Evolutionary conservation across 2,329 filamentous ascomycete genomes (phyloP).

Genomic region (Alternaria brassicicola): DNA sequence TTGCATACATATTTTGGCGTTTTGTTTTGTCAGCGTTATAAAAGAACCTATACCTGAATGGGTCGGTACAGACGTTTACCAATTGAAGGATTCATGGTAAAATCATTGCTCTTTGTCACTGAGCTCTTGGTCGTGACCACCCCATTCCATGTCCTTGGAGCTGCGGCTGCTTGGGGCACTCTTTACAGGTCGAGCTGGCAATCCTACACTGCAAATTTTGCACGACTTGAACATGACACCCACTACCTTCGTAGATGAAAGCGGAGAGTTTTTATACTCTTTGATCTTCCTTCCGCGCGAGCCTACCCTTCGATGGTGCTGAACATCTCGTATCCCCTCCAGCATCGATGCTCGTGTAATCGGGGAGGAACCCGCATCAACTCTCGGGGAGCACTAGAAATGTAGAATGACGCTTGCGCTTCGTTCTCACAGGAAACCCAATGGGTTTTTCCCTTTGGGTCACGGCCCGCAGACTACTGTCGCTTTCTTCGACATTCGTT

Average conservation of each 20-base stretch:
- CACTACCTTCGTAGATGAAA: not conserved
- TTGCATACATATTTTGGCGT: slow-evolving; percentile 23
- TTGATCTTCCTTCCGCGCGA: not conserved
- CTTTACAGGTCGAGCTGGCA: not conserved
- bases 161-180: not conserved
- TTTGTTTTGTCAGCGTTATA: slow-evolving; percentile 6
- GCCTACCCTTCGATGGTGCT: too few relatives aligned
- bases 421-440: not conserved
- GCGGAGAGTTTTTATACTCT: not conserved
- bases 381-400: not conserved
- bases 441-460: not conserved
- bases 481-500: not conserved
- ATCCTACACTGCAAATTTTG: not conserved
- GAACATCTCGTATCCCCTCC: not conserved
- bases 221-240: not conserved
- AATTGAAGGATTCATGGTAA: not conserved
- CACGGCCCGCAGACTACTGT: not conserved
- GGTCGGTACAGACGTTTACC: not conserved
- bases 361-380: not conserved
- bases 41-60: not conserved
- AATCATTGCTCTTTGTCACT: too few relatives aligned
- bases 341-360: not conserved
- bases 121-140: not conserved
- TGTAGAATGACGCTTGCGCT: not conserved
- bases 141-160: not conserved